phyloP scores from a whole-genome alignment of 176 grass and related monocot species.

The Saccharum spontaneum region DNA sequence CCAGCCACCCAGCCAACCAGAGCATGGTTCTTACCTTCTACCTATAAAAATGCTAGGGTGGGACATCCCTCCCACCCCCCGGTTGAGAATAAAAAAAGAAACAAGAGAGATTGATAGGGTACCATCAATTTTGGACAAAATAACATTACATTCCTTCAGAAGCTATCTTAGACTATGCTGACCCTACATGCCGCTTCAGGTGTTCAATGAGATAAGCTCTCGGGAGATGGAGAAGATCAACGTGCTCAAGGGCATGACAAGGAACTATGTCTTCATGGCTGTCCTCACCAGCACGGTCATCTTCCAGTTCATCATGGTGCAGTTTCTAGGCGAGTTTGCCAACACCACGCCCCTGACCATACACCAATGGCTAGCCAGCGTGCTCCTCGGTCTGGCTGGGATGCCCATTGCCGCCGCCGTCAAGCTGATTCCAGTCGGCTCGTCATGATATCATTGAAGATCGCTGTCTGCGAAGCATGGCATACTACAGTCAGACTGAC shows the following conservation, averaged over 20 bases:
- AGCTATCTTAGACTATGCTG: neutral
- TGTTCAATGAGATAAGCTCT: conserved; percentile 97
- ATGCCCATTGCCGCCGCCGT: conserved; percentile 71
- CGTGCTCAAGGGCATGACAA: conserved; percentile 79
- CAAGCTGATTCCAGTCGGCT: conserved; percentile 71
- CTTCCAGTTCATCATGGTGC: conserved; percentile 91
- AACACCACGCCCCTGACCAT: conserved; percentile 68
- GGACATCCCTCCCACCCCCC: too few relatives aligned
- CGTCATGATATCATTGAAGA: conserved; percentile 47
- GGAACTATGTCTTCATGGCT: conserved; percentile 77
- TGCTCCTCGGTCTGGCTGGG: conserved; percentile 64
- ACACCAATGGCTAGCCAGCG: conserved; percentile 57
- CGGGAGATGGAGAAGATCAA: conserved; percentile 97
- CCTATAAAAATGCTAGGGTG: too few relatives aligned
- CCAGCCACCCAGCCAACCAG: too few relatives aligned
- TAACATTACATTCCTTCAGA: neutral
- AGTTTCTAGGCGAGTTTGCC: conserved; percentile 90
- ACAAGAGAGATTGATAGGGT: neutral
- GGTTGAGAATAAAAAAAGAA: neutral
- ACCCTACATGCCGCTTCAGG: conserved; percentile 39
- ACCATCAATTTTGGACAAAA: neutral
- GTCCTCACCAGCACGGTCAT: conserved; percentile 71
- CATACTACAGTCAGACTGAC: neutral
- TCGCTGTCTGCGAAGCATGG: neutral
- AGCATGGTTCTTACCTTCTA: too few relatives aligned